A percentile compares a stretch with the other conserved stretches of the same genome.
Conservation (phyloP, 495 filamentous ascomycete genomes). For the Jackrogersella multiformis region DNA sequence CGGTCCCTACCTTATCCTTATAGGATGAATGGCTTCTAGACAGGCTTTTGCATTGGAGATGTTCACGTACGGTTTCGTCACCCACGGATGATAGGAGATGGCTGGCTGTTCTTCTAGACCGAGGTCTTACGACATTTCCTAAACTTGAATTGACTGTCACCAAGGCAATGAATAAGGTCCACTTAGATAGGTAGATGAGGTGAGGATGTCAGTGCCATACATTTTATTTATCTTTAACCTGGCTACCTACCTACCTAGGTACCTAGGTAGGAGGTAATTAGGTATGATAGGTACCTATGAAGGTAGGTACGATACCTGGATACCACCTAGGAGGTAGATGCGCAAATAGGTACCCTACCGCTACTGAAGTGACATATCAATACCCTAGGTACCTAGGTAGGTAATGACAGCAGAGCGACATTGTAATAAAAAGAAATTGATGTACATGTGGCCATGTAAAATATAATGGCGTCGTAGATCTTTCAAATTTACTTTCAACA, state of each 20-base stretch:
- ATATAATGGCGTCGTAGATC: background rate
- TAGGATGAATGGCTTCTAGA: constrained; percentile 1
- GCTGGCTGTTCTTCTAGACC: background rate
- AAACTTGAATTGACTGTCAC: constrained; percentile 22
- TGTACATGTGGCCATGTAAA: background rate
- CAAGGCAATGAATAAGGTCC: constrained; percentile 2
- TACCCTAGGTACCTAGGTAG: constrained; percentile 10
- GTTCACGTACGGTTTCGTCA: constrained; percentile 5
- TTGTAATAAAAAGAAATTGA: constrained; percentile 29
- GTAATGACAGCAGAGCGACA: constrained; percentile 27
- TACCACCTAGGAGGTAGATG: too few relatives aligned
- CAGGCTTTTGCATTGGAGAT: background rate
- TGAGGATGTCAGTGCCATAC: constrained; percentile 17
- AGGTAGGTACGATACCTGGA: too few relatives aligned
- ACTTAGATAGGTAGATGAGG: constrained; percentile 10
- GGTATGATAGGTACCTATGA: too few relatives aligned
- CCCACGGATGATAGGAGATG: background rate
- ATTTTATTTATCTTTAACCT: too few relatives aligned
- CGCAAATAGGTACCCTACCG: too few relatives aligned
- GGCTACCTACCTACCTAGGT: too few relatives aligned
- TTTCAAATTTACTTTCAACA: constrained; percentile 13
- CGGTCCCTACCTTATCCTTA: constrained; percentile 12
- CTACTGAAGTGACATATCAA: constrained; percentile 32
- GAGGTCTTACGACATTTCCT: background rate
- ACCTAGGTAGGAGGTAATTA: background rate